phyloP scores from a whole-genome alignment of 495 filamentous ascomycete genomes.

The Apiosordaria backusii region DNA sequence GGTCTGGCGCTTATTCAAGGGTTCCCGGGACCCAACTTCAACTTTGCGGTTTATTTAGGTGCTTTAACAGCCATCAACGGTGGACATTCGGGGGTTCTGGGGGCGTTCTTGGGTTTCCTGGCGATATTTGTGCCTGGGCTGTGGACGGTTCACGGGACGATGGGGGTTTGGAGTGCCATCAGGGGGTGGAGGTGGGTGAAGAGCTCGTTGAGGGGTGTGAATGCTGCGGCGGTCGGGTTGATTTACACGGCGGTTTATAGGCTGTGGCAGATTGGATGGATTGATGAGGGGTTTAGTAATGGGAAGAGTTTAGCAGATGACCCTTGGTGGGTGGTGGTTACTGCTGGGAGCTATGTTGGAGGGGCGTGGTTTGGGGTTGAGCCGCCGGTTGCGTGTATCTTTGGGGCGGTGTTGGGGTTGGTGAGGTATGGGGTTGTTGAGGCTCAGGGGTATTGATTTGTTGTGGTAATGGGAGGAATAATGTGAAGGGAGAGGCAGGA shows the following conservation, averaged over 20 bases:
- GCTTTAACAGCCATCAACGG: constrained; percentile 49
- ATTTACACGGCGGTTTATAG: constrained; percentile 86
- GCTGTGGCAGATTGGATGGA: constrained; percentile 73
- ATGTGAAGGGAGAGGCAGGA: background rate
- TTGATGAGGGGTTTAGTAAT: constrained; percentile 55
- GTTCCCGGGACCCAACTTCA: constrained; percentile 85
- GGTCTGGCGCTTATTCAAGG: constrained; percentile 80
- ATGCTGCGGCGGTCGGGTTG: constrained; percentile 72
- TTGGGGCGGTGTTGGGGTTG: constrained; percentile 56
- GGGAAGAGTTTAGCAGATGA: constrained; percentile 50
- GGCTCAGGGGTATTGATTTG: background rate
- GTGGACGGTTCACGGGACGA: constrained; percentile 59
- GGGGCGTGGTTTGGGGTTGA: constrained; percentile 55
- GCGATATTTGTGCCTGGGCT: constrained; percentile 75
- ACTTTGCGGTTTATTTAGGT: constrained; percentile 79
- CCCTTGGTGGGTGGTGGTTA: constrained; percentile 61
- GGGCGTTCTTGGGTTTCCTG: constrained; percentile 58
- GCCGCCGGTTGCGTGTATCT: constrained; percentile 53
- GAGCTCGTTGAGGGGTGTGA: constrained; percentile 61
- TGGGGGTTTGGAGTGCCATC: constrained; percentile 65
- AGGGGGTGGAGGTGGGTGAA: constrained; percentile 53
- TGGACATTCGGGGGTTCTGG: constrained; percentile 29
- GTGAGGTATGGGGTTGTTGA: constrained; percentile 53
- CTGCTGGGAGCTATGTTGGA: constrained; percentile 52
- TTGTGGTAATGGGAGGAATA: background rate